Base-by-base conservation (phyloP, 2,329 filamentous ascomycete species). In the Calonectria fujianensis region DNA sequence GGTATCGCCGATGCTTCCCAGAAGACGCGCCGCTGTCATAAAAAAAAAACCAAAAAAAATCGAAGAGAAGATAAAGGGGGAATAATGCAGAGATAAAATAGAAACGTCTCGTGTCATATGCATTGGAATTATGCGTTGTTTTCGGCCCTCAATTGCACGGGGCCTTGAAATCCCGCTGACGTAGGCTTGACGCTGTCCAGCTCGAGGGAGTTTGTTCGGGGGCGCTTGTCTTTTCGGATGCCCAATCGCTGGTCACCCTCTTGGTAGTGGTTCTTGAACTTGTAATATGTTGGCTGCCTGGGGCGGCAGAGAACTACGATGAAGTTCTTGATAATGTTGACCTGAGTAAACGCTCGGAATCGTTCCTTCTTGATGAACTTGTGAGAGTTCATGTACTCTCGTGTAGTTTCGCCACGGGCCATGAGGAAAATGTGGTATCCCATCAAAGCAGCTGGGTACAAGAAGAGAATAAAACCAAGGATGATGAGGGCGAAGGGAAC, bases 301-400 rank as follows among this genome's bases (percentile, higher is more conserved):
- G 97, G 96, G 64, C 96, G 93, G 79, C 93, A 93, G 65, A 98
- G 88, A 16, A 98, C 96, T 10, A 93, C 90, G 48, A 94, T 85
- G 90, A 95, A 96, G 85, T 99, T 99, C 81, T 90, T 93, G 81
- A 94, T 85, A 63, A 94, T 87, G 78, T 88, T 94, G 45, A 93
- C 93, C 82, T 97, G 96, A 2, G 93, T 96, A 80, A 98, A 99
- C 1, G 97, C 95, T 54, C 96, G 90, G 85, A 98, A 97, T 16
- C 97, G 92, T 83, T 99, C 96, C 80, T 94, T 94, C 86, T 97
- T 97, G 76, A 94, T 88, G 83, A 99, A 98, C 85, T 98, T 98
- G 85, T 98, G 95, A 6, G 94, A 96, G 85, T 98, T 98, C 77
- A 99, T 92, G 84, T 98, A 98, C 85, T 99, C 97, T 79, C 97